Base-by-base conservation (phyloP, 805 yeast genomes). In the Kockiozyma suomiensis region DNA sequence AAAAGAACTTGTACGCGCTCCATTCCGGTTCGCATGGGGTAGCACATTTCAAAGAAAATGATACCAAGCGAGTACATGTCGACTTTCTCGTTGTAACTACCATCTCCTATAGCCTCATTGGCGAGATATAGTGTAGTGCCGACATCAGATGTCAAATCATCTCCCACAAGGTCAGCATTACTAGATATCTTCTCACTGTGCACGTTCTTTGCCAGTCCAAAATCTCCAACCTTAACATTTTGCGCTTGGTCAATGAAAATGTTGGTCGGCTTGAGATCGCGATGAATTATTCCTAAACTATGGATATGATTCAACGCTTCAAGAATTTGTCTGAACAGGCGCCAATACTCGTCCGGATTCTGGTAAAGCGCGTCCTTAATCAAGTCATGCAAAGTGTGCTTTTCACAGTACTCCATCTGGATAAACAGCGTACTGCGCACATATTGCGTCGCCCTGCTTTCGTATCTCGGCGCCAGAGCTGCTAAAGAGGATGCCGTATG, bases 361-460 rank as follows among this genome's bases (percentile, higher is more conserved):
- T 76, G 76, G 3, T 86, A 88, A 12, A 94, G 77, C 0, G 90
- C 91, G 58, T 86, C 89, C 42, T 83, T 82, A 49, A 94, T 93
- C 62, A 94, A 76, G 74, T 94, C 97, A 53, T 82, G 81, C 30
- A 94, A 75, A 0, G 99, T 93, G 59, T 89, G 90, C 70, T 93
- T 94, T 70, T 94, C 99, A 75, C 99, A 94, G 69, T 94, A 94
- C 73, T 94, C 99, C 99, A 94, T 94, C 71, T 94, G 99, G 66
- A 94, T 94, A 72, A 89, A 94, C 32, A 94, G 74, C 0, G 96
- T 90, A 30, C 66, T 62, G 23, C 60, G 38, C 5, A 55, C 51
- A 15, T 26, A 35, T 21, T 48, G 56, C n/a, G 38, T n/a, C 17
- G 42, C 17, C 13, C 19, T 38, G 42, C 8, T n/a, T 21, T 15